Evolutionary conservation across 352 stramenopile species (phyloP), one percentile per base, ranked within the genome.

Genomic region (Globisporangium rhizosaccharum): DNA sequence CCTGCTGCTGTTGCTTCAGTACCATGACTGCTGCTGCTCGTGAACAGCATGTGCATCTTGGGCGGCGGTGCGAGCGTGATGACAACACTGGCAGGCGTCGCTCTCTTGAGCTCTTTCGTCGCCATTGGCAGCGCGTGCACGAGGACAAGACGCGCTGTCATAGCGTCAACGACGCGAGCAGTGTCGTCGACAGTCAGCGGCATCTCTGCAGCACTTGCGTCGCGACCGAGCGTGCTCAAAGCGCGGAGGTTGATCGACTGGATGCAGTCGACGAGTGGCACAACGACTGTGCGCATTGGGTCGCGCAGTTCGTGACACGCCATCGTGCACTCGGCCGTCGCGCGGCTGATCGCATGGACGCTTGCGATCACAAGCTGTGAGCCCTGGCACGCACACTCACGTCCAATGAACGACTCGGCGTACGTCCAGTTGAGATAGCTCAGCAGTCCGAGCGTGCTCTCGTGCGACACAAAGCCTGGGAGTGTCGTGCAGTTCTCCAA

Each of bases 341-440:
- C 45, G 23, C 51, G 66, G 59, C 75, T 71, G 36, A 88, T 65
- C n/a, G 62, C 70, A 1, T 58, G 70, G 2, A 88, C 69, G 3
- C 25, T 64, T 10, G 25, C 49, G 55, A 90, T 75, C 15, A 52
- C n/a, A 3, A 75, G 59, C 6, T 65, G 74, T 23, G 65, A 42
- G 10, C 71, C 73, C 14, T 72, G 74, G 7, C 69, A 60, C 30
- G 50, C 63, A 15, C 87, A 68, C 17, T 88, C 70, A 26, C 59
- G 72, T 7, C 76, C 74, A 12, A 61, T 61, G 2, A 90, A 61
- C 1, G 55, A 59, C 57, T 83, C 67, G 1, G 62, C 80, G 28
- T 79, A 76, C 12, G 61, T 72, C 76, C 81, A 87, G 55, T 88
- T 90, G 25, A 76, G 54, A 62, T 84, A 78, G 17, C 74, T 80